Evolutionary conservation across 495 filamentous ascomycete species (phyloP).

Genomic region (Aspergillus diversus): DNA sequence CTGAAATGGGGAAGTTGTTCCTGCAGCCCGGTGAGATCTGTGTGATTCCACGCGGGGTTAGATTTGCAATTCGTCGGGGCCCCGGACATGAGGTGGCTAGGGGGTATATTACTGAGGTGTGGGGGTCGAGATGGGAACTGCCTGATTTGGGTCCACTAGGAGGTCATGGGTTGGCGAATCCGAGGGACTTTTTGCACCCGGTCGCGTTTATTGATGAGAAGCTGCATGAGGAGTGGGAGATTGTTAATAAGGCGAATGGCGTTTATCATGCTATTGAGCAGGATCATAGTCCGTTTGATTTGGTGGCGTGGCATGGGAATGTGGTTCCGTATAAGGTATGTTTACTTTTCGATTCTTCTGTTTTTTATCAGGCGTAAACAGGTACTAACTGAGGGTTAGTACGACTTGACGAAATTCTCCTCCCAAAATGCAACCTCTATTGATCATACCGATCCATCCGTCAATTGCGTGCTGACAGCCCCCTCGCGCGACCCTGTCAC

Average conservation of each 20-base stretch:
- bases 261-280: conserved; percentile 40
- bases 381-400: conserved; percentile 20
- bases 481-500: conserved; percentile 41
- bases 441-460: conserved; percentile 47
- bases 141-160: conserved; percentile 46
- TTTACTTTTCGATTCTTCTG: background rate
- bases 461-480: conserved; percentile 45
- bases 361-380: no score
- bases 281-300: conserved; percentile 46
- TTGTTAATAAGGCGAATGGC: conserved; percentile 46
- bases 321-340: conserved; percentile 47
- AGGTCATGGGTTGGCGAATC: conserved; percentile 43
- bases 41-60: conserved; percentile 43
- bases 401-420: conserved; percentile 47
- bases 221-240: conserved; percentile 37
- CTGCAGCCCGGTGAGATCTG: conserved; percentile 47
- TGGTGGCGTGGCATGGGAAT: conserved; percentile 50
- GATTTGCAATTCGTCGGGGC: conserved; percentile 36
- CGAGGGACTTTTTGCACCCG: conserved; percentile 46
- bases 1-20: conserved; percentile 46
- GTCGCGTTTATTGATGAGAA: conserved; percentile 45
- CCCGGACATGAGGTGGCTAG: conserved; percentile 34
- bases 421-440: conserved; percentile 46
- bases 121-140: conserved; percentile 44
- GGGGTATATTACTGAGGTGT: conserved; percentile 47